Base-by-base conservation (phyloP, 2,329 filamentous ascomycete species). In the Colletotrichum musae region DNA sequence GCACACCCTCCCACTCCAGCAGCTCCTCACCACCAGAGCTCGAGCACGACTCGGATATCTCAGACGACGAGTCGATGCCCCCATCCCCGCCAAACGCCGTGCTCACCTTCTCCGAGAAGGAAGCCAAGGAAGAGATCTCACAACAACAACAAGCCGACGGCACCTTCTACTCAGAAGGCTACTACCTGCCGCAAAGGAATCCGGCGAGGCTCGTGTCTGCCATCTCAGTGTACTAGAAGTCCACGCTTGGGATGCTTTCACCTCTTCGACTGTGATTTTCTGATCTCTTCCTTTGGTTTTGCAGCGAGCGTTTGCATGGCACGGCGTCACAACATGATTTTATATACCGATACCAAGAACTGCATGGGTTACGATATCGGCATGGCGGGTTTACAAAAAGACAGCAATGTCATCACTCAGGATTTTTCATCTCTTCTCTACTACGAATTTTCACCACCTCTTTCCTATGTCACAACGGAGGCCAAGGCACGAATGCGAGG, bases 51-150 rank as follows among this genome's bases (percentile, higher is more conserved):
- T 87, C 84, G 41, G 91, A 91, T 71, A 90, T 89, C 2, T 91
- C 89, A 66, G 92, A 94, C 74, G 92, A 94, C 80, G 91, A 93
- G 73, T 82, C 86, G 56, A 89, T 93, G 89, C 93, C 93, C 7
- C 91, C 91, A 21, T 93, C 91, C 70, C 92, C 92, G 45, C 88
- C 89, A 51, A 83, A 85, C 24, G 79, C 86, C 32, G 79, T 86
- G 43, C 81, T 94, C 61, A 81, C 85, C 48, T 92, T 94, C 76
- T 82, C 86, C 53, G 84, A 88, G 74, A 88, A 91, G 83, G 83
- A 89, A 75, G 74, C 72, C 73, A 82, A 81, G 76, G 77, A 77
- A 77, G 77, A 80, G 75, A 76, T 79, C 73, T 65, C 66, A 61
- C 77, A 77, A 66, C 80, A 81, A 75, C 79, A 83, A 81, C 68